Conservation (phyloP, 306 rosid genomes). For the Citrullus mucosospermus region DNA sequence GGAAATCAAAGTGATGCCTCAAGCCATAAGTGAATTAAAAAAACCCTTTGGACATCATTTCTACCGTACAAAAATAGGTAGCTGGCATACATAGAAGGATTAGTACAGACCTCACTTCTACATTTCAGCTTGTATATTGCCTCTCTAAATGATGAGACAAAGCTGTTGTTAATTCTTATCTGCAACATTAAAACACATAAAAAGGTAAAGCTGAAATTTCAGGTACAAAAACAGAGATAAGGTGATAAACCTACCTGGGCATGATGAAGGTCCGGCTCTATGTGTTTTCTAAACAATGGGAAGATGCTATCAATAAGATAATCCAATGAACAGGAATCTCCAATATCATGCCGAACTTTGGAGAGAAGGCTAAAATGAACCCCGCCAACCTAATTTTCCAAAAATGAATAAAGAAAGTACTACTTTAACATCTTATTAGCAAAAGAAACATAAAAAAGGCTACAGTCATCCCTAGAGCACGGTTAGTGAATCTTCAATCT, state of each 20-base stretch:
- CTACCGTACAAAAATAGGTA: background rate
- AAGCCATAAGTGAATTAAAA: too few relatives aligned
- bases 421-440: conserved; percentile 12
- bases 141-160: conserved; percentile 95
- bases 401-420: conserved; percentile 13
- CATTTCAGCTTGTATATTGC: conserved; percentile 97
- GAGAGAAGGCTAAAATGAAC: conserved; percentile 96
- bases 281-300: conserved; percentile 92
- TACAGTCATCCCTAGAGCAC: background rate
- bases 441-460: conserved; percentile 8
- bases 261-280: conserved; percentile 99
- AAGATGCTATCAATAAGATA: conserved; percentile 97
- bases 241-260: conserved; percentile 75
- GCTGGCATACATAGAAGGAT: background rate
- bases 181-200: conserved; percentile 30
- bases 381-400: conserved; percentile 78
- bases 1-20: too few relatives aligned
- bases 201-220: conserved; percentile 17
- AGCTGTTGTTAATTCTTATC: conserved; percentile 99
- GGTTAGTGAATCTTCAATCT: background rate
- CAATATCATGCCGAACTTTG: conserved; percentile 90
- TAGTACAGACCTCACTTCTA: conserved; percentile 61
- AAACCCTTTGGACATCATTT: background rate
- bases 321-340: conserved; percentile 96
- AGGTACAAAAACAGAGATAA: conserved; percentile 20